Conservation (phyloP, 2,329 filamentous ascomycete genomes). For the Pseudocercospora musae region DNA sequence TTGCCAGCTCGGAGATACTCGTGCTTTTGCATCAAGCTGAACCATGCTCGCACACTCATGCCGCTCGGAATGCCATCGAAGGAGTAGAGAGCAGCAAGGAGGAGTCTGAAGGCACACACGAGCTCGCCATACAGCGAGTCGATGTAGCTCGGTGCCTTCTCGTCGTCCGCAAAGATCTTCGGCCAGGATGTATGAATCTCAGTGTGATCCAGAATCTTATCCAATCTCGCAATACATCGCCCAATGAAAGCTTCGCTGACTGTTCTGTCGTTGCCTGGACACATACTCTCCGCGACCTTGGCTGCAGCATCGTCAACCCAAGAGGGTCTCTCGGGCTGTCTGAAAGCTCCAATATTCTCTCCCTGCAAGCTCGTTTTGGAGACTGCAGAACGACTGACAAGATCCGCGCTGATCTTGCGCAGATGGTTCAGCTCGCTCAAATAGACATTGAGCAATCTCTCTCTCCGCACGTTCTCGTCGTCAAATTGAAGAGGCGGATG, state of each 20-base stretch:
- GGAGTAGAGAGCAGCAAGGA: slow-evolving; percentile 51
- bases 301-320: slow-evolving; percentile 27
- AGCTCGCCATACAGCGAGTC: slow-evolving; percentile 65
- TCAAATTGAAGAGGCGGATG: slow-evolving; percentile 18
- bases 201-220: slow-evolving; percentile 22
- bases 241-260: slow-evolving; percentile 19
- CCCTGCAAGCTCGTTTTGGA: slow-evolving; percentile 16
- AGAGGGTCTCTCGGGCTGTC: not conserved
- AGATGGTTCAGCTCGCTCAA: slow-evolving; percentile 28
- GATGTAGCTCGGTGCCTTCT: slow-evolving; percentile 54
- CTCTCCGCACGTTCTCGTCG: slow-evolving; percentile 31
- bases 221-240: slow-evolving; percentile 22
- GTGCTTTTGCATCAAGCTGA: slow-evolving; percentile 65
- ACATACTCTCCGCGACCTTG: slow-evolving; percentile 18
- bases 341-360: slow-evolving; percentile 9
- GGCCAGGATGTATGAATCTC: slow-evolving; percentile 35
- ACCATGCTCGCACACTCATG: slow-evolving; percentile 66
- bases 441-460: slow-evolving; percentile 25
- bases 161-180: slow-evolving; percentile 21
- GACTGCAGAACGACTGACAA: slow-evolving; percentile 23
- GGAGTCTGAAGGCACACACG: slow-evolving; percentile 55
- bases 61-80: slow-evolving; percentile 21
- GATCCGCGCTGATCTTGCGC: slow-evolving; percentile 23
- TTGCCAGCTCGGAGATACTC: slow-evolving; percentile 63
- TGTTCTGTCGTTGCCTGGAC: slow-evolving; percentile 9